Percentiles rank a stretch among this genome's conserved stretches.
Evolutionary conservation across 106 monocot species (phyloP).

Genomic region (Gastrodia elata): DNA sequence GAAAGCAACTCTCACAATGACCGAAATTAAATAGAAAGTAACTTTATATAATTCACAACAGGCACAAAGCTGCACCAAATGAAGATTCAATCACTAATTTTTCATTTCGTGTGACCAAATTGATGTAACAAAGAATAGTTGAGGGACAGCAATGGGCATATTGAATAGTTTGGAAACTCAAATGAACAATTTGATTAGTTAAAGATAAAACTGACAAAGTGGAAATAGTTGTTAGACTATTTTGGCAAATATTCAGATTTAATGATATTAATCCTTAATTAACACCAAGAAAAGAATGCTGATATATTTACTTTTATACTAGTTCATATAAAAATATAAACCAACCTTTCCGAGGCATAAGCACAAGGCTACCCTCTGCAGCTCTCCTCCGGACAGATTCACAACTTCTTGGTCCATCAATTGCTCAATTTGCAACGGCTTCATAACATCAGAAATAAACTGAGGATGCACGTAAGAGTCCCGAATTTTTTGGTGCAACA

Average conservation of each 20-base stretch:
- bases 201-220: no score
- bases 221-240: no score
- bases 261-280: neutral
- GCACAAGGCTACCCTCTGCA: slow-evolving; percentile 89
- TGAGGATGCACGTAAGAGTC: slow-evolving; percentile 94
- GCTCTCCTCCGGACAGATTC: slow-evolving; percentile 95
- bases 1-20: no score
- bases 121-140: no score
- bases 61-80: no score
- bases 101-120: no score
- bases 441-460: slow-evolving; percentile 95
- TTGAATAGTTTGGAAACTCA: no score
- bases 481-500: slow-evolving; percentile 81
- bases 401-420: slow-evolving; percentile 94
- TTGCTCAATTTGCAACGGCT: slow-evolving; percentile 94
- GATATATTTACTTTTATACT: neutral
- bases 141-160: no score
- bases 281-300: neutral
- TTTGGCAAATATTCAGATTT: neutral
- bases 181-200: no score
- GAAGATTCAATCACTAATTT: no score
- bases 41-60: no score
- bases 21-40: no score
- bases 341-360: slow-evolving; percentile 94
- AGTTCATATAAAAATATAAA: neutral